Percentiles rank a stretch among this genome's conserved stretches.
Conservation (phyloP, 345 rosid species). For the Citrus maxima region DNA sequence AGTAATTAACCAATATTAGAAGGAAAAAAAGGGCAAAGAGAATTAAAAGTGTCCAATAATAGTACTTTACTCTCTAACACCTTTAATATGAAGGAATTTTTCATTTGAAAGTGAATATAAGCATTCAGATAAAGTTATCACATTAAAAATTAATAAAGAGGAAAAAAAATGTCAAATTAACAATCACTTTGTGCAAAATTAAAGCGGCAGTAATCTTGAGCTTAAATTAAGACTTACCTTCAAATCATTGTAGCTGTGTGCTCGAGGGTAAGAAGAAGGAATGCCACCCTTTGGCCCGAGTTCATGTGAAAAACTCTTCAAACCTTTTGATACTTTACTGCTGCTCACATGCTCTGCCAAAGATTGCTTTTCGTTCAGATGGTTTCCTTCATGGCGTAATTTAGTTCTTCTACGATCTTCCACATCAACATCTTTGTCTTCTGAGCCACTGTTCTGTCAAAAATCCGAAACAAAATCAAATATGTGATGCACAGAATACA, state of each 20-base stretch:
- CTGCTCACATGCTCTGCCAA: slow-evolving; percentile 24
- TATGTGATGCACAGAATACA: background rate
- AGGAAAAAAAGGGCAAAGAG: background rate
- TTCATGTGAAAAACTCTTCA: slow-evolving; percentile 80
- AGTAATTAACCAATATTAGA: background rate
- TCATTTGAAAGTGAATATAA: background rate
- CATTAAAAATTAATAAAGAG: background rate
- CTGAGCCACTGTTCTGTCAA: slow-evolving; percentile 39
- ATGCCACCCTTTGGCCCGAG: slow-evolving; percentile 70
- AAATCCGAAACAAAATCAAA: slow-evolving; percentile 8
- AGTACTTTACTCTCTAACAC: background rate
- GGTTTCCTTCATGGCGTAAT: slow-evolving; percentile 16
- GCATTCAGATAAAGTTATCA: background rate
- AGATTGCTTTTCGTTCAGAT: slow-evolving; percentile 22
- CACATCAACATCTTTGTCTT: slow-evolving; percentile 27
- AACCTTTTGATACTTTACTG: slow-evolving; percentile 41
- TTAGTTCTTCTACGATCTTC: slow-evolving; percentile 30
- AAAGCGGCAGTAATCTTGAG: background rate
- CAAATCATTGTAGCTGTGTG: slow-evolving; percentile 67
- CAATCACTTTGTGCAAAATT: background rate
- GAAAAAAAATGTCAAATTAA: background rate
- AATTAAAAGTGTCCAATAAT: background rate
- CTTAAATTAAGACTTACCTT: slow-evolving; percentile 33
- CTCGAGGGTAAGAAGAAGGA: slow-evolving; percentile 45
- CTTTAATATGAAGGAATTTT: background rate